Percentiles rank a stretch among this genome's conserved stretches.
phyloP scores from a whole-genome alignment of 1,284 basidiomycete species.

The Ustanciosporium gigantosporum region DNA sequence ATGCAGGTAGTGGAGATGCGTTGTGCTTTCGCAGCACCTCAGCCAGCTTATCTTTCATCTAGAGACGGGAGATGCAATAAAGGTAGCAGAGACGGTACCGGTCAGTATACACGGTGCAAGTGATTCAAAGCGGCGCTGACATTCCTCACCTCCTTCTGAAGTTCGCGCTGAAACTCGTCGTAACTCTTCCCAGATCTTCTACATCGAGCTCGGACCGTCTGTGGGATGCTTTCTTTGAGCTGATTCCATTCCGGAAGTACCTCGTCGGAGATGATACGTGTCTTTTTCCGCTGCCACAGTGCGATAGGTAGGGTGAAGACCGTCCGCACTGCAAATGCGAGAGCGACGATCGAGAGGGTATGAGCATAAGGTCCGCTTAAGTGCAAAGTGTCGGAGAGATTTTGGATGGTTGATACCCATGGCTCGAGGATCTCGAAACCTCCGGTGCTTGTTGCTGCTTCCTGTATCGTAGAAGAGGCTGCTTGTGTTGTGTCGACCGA shows the following conservation, averaged over 20 bases:
- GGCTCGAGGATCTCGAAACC: slow-evolving; percentile 39
- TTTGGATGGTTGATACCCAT: slow-evolving; percentile 32
- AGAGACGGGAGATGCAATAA: background rate
- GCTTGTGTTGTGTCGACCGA: too few species aligned
- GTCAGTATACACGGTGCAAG: background rate
- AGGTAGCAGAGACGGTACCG: background rate
- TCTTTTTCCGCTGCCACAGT: slow-evolving; percentile 75
- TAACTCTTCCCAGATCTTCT: slow-evolving; percentile 67
- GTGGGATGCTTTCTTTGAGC: slow-evolving; percentile 64
- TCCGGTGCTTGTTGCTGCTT: slow-evolving; percentile 4
- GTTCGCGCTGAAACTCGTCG: slow-evolving; percentile 63
- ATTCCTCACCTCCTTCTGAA: slow-evolving; percentile 56
- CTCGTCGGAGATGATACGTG: slow-evolving; percentile 70
- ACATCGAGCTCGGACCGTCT: slow-evolving; percentile 65
- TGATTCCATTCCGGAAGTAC: slow-evolving; percentile 72
- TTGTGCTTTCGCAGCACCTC: slow-evolving; percentile 40
- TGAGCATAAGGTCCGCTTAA: slow-evolving; percentile 40
- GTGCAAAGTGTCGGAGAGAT: slow-evolving; percentile 34
- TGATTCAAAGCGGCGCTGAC: too few species aligned
- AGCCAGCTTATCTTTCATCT: slow-evolving; percentile 39
- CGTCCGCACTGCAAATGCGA: slow-evolving; percentile 72
- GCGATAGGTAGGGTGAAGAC: slow-evolving; percentile 74
- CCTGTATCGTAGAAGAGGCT: too few species aligned
- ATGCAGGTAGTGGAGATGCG: slow-evolving; percentile 45
- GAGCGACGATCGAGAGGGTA: slow-evolving; percentile 74